phyloP scores from a whole-genome alignment of 2,329 filamentous ascomycete species.

The Colletotrichum sp. region DNA sequence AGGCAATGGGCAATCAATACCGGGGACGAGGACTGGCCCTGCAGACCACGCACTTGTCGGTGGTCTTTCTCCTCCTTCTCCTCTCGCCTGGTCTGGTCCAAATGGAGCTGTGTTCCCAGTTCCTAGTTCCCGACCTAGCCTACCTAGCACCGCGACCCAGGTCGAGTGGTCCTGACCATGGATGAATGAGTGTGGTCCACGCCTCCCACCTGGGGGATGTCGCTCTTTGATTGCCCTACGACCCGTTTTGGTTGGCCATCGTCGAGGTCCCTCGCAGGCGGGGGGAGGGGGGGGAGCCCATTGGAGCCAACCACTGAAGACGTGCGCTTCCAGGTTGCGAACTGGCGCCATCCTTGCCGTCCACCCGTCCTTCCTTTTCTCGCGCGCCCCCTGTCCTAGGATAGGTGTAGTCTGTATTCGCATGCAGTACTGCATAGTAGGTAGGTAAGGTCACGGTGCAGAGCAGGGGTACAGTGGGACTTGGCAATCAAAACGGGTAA shows the following conservation, averaged over 20 bases:
- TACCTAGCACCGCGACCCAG: background rate
- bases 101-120: background rate
- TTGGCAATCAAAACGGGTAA: slow-evolving; percentile 1
- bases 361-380: slow-evolving; percentile 15
- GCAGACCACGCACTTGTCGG: background rate
- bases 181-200: background rate
- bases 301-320: slow-evolving; percentile 8
- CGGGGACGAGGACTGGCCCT: background rate
- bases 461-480: background rate
- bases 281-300: background rate
- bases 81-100: background rate
- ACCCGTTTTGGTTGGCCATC: slow-evolving; percentile 7
- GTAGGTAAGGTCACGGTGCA: background rate
- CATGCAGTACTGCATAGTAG: too few relatives aligned
- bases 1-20: background rate
- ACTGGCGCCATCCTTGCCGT: slow-evolving; percentile 13
- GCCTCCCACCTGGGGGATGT: slow-evolving; percentile 14
- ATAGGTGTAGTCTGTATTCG: too few relatives aligned
- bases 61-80: background rate
- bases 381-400: background rate
- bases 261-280: background rate
- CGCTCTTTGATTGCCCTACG: slow-evolving; percentile 20
- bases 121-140: background rate
- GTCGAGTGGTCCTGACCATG: background rate
- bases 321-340: background rate